A percentile compares a stretch with the other conserved stretches of the same genome.
phyloP scores from a whole-genome alignment of 1,284 basidiomycete genomes.

The Cutaneotrichosporon arboriforme region DNA sequence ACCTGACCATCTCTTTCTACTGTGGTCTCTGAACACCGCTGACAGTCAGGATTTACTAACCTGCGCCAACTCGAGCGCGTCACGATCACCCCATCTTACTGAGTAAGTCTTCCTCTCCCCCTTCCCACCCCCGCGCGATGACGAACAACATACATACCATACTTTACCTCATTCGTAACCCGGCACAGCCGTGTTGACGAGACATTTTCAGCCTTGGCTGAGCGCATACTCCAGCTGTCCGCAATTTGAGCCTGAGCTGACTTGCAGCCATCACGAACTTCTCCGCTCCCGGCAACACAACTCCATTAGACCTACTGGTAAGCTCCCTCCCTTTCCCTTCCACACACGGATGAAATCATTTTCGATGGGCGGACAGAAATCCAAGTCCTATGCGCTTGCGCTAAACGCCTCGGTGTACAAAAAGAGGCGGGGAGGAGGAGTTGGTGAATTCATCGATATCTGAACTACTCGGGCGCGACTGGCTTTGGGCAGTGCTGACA shows the following conservation, averaged over 20 bases:
- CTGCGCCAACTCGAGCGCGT: too few relatives aligned
- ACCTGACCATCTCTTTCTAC: slow-evolving; percentile 28
- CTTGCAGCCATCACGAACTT: background rate
- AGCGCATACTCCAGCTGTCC: slow-evolving; percentile 33
- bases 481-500: too few relatives aligned
- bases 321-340: background rate
- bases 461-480: slow-evolving; percentile 18
- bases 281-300: background rate
- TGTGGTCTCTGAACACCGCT: slow-evolving; percentile 6
- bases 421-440: slow-evolving; percentile 40
- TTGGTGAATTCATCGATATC: slow-evolving; percentile 44
- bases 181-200: slow-evolving; percentile 37
- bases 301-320: background rate
- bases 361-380: slow-evolving; percentile 45
- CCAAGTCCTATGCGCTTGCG: slow-evolving; percentile 26
- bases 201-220: slow-evolving; percentile 47
- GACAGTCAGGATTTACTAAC: background rate
- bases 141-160: slow-evolving; percentile 40
- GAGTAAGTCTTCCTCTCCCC: slow-evolving; percentile 20
- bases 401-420: slow-evolving; percentile 47
- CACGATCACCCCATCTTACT: too few relatives aligned
- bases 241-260: background rate
- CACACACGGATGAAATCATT: slow-evolving; percentile 30
- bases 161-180: slow-evolving; percentile 47
- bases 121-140: slow-evolving; percentile 25